These are phyloP conservation scores for Thelonectria discophora DNA, from an alignment of 2,329 filamentous ascomycete species.

Conservation along the genomic window DNA sequence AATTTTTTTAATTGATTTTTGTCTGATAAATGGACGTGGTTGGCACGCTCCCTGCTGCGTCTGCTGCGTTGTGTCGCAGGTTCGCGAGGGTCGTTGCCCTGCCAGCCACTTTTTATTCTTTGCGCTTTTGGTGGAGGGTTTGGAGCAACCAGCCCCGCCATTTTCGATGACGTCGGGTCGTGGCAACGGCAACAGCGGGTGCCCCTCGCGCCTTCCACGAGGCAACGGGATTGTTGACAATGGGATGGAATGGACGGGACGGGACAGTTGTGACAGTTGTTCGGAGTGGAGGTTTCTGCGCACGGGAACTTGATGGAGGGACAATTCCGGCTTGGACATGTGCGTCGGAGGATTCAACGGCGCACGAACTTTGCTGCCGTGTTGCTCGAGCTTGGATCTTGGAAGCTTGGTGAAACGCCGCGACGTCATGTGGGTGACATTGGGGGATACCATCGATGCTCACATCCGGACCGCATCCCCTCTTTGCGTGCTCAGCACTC, in stretches of 20 bases:
- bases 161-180: constrained; percentile 24
- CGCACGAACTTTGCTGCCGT: neutral
- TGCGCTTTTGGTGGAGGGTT: neutral
- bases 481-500: too few relatives aligned
- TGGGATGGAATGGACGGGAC: neutral
- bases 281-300: neutral
- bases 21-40: neutral
- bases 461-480: too few relatives aligned
- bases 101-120: constrained; percentile 9
- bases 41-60: neutral
- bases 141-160: constrained; percentile 20
- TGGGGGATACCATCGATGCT: neutral
- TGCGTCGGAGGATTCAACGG: neutral
- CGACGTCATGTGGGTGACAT: neutral
- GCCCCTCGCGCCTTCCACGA: too few relatives aligned
- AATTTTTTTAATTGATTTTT: neutral
- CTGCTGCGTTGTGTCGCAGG: neutral
- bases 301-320: too few relatives aligned
- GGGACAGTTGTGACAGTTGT: neutral
- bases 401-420: neutral
- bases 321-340: too few relatives aligned
- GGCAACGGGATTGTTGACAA: neutral
- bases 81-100: constrained; percentile 5
- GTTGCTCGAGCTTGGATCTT: neutral
- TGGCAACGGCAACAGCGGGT: neutral